Conservation (phyloP, 768 basidiomycete species). For the Ephemerocybe angulata region DNA sequence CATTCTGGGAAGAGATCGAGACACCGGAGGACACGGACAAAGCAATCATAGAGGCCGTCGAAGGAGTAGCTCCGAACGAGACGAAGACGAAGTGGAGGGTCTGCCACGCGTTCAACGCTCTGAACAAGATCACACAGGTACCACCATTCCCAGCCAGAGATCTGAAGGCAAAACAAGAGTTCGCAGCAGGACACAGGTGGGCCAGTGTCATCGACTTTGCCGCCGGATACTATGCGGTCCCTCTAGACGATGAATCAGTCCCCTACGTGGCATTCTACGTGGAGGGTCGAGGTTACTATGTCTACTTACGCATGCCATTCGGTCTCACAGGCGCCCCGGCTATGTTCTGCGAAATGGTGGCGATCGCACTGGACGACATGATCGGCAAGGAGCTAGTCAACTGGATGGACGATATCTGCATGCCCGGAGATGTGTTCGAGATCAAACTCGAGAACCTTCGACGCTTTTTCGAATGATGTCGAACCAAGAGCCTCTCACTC, state of each 20-base stretch:
- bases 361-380: constrained; percentile 21
- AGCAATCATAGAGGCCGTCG: neutral
- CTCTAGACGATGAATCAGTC: constrained; percentile 13
- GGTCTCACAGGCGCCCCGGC: constrained; percentile 38
- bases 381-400: constrained; percentile 11
- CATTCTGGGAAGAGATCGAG: constrained; percentile 17
- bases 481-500: constrained; percentile 30
- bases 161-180: constrained; percentile 35
- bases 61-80: neutral
- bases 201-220: constrained; percentile 35
- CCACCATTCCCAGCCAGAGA: constrained; percentile 34
- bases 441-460: constrained; percentile 10
- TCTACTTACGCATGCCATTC: constrained; percentile 35
- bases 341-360: constrained; percentile 28
- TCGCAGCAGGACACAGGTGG: constrained; percentile 33
- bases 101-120: constrained; percentile 33
- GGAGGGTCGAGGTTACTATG: constrained; percentile 33
- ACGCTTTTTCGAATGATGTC: constrained; percentile 22
- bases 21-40: constrained; percentile 7
- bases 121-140: constrained; percentile 30
- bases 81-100: constrained; percentile 30
- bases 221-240: constrained; percentile 30
- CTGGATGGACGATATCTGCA: neutral
- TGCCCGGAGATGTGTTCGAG: neutral
- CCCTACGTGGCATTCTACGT: constrained; percentile 35